phyloP scores from a whole-genome alignment of 805 yeast genomes.

The Pichia occidentalis region DNA sequence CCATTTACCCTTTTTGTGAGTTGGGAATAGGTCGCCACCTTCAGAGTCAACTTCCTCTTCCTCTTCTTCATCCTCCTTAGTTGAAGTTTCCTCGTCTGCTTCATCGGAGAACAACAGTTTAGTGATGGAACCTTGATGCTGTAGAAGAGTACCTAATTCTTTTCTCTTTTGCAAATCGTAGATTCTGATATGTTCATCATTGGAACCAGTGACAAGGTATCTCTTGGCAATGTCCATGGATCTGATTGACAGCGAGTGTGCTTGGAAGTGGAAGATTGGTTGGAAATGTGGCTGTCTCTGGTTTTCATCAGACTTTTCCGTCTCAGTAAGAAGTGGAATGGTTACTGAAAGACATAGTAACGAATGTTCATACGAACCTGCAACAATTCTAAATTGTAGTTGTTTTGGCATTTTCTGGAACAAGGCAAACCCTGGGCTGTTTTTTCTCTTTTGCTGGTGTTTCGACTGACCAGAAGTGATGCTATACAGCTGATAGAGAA shows the following conservation, averaged over 20 bases:
- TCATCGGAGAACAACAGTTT: constrained; percentile 64
- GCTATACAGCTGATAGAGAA: not conserved
- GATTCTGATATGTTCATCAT: constrained; percentile 91
- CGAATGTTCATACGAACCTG: constrained; percentile 95
- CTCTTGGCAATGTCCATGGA: constrained; percentile 76
- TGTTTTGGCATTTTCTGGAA: constrained; percentile 10
- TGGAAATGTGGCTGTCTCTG: constrained; percentile 61
- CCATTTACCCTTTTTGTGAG: constrained; percentile 70
- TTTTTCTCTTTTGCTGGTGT: no score
- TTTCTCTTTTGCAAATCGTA: constrained; percentile 91
- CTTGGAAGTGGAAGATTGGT: constrained; percentile 93
- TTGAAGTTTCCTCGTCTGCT: constrained; percentile 16
- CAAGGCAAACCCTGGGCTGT: no score
- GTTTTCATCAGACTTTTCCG: constrained; percentile 14
- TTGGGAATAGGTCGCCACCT: constrained; percentile 11
- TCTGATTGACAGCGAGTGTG: constrained; percentile 85
- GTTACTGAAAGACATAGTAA: constrained; percentile 74
- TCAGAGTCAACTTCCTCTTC: not conserved
- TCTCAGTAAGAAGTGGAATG: constrained; percentile 33
- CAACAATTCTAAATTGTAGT: constrained; percentile 67
- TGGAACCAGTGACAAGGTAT: constrained; percentile 87
- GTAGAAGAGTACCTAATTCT: constrained; percentile 83
- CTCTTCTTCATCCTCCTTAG: constrained; percentile 18
- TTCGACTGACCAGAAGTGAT: no score
- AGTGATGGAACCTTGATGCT: constrained; percentile 84